Conservation (phyloP, 192 early-diverging fungal genomes). For the Linnemannia hyalina region DNA sequence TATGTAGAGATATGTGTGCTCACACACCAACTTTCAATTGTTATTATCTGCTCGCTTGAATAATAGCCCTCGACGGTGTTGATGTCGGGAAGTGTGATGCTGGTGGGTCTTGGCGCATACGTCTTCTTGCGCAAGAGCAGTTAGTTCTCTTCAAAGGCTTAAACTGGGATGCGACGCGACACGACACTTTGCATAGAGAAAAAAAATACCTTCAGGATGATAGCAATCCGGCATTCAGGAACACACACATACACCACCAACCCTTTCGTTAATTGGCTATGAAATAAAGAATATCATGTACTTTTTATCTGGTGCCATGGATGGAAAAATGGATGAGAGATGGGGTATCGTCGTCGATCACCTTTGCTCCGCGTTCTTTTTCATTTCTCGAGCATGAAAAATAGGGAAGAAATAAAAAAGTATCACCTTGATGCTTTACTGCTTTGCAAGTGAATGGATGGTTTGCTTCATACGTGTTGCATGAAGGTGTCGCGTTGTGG, state of each 20-base stretch:
- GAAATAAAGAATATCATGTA: not conserved
- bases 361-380: too few species aligned
- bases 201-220: not conserved
- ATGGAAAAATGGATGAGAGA: too few species aligned
- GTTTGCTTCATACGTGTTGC: too few species aligned
- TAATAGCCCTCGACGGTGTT: constrained; percentile 26
- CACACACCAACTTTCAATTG: not conserved
- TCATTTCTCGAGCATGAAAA: too few species aligned
- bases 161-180: not conserved
- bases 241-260: not conserved
- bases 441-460: too few species aligned
- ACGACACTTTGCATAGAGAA: not conserved
- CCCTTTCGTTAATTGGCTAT: not conserved
- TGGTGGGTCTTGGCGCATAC: constrained; percentile 45
- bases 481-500: too few species aligned
- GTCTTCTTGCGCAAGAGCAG: constrained; percentile 32
- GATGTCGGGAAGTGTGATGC: constrained; percentile 45
- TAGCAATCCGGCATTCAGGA: not conserved
- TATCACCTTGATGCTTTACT: not conserved
- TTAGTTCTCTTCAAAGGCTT: not conserved
- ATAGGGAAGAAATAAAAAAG: too few species aligned
- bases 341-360: too few species aligned
- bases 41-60: not conserved
- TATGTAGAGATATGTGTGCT: not conserved
- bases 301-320: not conserved